Evolutionary conservation across 2,329 filamentous ascomycete genomes (phyloP), one percentile per base, ranked within the genome.

Genomic region (Penicillium freii): DNA sequence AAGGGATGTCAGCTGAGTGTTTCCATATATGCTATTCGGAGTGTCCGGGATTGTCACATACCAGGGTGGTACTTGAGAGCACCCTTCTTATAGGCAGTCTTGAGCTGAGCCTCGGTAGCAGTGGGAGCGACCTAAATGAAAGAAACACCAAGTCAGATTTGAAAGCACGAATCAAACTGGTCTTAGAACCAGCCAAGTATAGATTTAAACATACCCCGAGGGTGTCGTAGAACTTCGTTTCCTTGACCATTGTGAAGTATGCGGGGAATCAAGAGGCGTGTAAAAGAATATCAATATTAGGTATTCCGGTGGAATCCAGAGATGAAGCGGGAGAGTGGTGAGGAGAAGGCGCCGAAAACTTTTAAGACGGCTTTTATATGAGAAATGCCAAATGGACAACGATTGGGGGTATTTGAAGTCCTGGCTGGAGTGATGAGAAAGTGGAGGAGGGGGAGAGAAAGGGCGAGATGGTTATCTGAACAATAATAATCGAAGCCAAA

Each of bases 1-100:
- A 36, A 48, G 21, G 3, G 17, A 23, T 43, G 44, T 49, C 29
- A 39, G 39, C 47, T 39, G 31, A 60, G 27, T 48, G 39, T 39
- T 56, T 27, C 58, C 29, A 33, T 0, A 53, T 23, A 27, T 11
- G 31, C 56, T 69, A 54, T 36, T 68, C 65, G 38, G 19, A 38
- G 39, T 27, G 17, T 45, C 38, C 36, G 21, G 46, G 15, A 46
- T 23, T 51, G 17, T 33, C 19, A 96, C 68, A 87, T 92, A 93
- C 89, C 89, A 70, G 90, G 90, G 72, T 99, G 94, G 68, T 91
- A 86, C 75, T 88, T 92, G 61, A 99, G 82, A 21, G 94, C 94
- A 57, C 90, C 87, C 76, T 95, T 97, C 74, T 92, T 91, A 79
- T 99, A 99, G 36, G 93, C 92, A 71, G 92, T 92, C 82, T 94